Conservation (phyloP, 1,139 yeast genomes). For the Pneumocystis wakefieldiae region DNA sequence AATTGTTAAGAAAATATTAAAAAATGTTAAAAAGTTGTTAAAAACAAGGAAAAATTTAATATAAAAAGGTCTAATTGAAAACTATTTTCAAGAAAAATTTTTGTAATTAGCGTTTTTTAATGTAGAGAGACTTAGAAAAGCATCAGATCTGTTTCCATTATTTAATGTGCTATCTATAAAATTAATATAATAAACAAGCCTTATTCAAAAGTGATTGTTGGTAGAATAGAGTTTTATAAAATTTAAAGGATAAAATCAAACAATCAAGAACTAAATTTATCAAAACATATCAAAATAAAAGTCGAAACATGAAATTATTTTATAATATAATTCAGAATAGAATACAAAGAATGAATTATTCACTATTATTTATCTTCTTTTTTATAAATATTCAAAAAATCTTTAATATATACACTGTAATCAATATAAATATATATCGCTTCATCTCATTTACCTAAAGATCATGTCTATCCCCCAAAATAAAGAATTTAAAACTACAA, state of each 20-base stretch:
- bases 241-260: slow-evolving; percentile 30
- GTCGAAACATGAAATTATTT: slow-evolving; percentile 30
- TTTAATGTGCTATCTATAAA: slow-evolving; percentile 33
- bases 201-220: not conserved
- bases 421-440: not conserved
- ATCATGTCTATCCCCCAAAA: not conserved
- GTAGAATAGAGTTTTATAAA: not conserved
- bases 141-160: slow-evolving; percentile 84
- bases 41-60: not conserved
- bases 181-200: not conserved
- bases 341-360: slow-evolving; percentile 15
- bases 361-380: slow-evolving; percentile 3
- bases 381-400: slow-evolving; percentile 54
- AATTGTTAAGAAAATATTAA: not conserved
- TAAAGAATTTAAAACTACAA: not conserved
- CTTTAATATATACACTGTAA: slow-evolving; percentile 20
- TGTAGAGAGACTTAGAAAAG: slow-evolving; percentile 70
- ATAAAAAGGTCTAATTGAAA: not conserved
- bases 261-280: slow-evolving; percentile 41
- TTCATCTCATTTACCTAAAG: not conserved
- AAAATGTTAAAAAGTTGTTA: not conserved
- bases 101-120: slow-evolving; percentile 56
- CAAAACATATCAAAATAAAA: slow-evolving; percentile 26
- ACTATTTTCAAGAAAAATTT: too few species aligned
- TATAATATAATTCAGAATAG: slow-evolving; percentile 21